Base-by-base conservation (phyloP, 2,329 filamentous ascomycete species). In the Calonectria leucothoes region DNA sequence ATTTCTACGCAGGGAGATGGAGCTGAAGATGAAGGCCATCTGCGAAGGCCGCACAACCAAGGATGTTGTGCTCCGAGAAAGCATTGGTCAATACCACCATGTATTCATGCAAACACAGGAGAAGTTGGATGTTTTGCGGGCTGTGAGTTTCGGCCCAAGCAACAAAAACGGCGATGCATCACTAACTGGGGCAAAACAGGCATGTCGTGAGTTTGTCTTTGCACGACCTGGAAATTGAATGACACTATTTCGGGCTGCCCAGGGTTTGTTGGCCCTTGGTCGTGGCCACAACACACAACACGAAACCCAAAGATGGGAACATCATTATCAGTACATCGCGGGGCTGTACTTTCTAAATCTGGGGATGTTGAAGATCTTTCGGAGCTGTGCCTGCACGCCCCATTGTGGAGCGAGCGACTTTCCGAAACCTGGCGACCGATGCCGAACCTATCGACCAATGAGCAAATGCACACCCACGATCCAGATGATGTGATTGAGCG, bases 1-100 rank as follows among this genome's bases (percentile, higher is more conserved):
- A 0, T 98, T 98, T 82, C 87, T 99, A 73, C 93, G 97, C 70
- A 98, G 98, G 85, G 95, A 99, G 88, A 98, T 98, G 95, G 97
- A 99, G 85, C 86, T 95, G 74, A 95, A 95, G 83, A 98, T 99
- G 96, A 97, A 96, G 83, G 95, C 94, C 71, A 98, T 99, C 71
- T 98, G 97, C 85, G 95, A 96, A 73, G 97, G 97, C 31, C 92
- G 91, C 66, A 94, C 92, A 76, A 94, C 93, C 39, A 93, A 92
- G 80, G 89, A 91, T 68, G 90, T 91, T 25, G 94, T 99, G 59
- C 90, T 99, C 51, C 89, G 92, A 69, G 93, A 98, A 83, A 98
- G 94, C 82, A 87, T 99, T 70, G 91, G 93, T 74, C 95, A 97
- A 86, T 99, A 98, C 83, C 92, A 93, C 65, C 92, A 93, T 67